Base-by-base conservation (phyloP, 176 grass and related monocot genomes). In the Sorghum bicolor region DNA sequence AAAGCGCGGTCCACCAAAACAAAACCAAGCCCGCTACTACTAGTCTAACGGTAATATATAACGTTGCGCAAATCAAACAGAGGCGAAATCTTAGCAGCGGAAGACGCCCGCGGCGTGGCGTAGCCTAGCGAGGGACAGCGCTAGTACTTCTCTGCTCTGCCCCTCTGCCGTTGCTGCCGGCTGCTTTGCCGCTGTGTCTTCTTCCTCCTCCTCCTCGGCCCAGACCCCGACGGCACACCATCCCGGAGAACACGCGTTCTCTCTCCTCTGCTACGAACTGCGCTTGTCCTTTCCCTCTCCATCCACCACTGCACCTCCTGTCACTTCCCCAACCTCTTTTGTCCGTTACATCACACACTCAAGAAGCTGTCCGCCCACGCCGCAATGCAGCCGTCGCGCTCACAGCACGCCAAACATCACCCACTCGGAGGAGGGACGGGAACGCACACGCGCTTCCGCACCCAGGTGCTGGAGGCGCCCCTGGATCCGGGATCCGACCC, bases 281-380 rank as follows among this genome's bases (percentile, higher is more conserved):
- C 25, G n/a, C 3, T 12, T 36, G 43, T 26, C 22, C 61, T 57
- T 65, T 68, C 62, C 20, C 14, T 41, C 67, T 65, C 66, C 72
- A 41, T 32, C 41, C 45, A 52, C 17, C 55, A 8, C 63, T 17
- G 74, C 64, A 28, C 10, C 57, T 33, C 65, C 61, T 63, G 83
- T 78, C 88, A 52, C 84, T 72, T 83, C 84, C 83, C 47, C 79
- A 83, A 67, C 84, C 29, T 67, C 79, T 73, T 86, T 90, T 90
- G 88, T 83, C 84, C 80, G 60, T 80, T 84, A 4, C 79, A 79
- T 72, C 74, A 10, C 81, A 61, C 70, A 19, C 41, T 45, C 40
- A 89, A 81, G 67, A 78, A 76, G 32, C 52, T 39, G 31, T 53
- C 83, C 72, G 31, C 43, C 83, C 72, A 16, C 70, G 43, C 82